Conservation (phyloP, 192 early-diverging fungal genomes). For the Podila verticillata region DNA sequence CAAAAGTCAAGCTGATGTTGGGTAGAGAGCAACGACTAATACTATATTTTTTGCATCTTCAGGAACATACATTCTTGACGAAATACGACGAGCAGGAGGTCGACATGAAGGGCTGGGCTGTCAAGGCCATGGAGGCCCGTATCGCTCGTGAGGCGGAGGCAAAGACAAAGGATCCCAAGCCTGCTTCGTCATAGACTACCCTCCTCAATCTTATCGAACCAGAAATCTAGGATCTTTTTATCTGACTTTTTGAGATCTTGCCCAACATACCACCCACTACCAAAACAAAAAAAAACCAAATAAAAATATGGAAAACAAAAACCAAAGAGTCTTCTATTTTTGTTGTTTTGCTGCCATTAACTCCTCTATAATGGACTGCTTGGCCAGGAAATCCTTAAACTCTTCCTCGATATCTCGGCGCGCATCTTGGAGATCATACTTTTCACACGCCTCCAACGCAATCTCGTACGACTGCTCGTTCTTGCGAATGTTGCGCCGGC, state of each 20-base stretch:
- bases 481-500: constrained; percentile 7
- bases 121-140: constrained; percentile 61
- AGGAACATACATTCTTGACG: constrained; percentile 79
- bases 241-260: background rate
- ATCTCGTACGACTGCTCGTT: constrained; percentile 37
- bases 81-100: constrained; percentile 71
- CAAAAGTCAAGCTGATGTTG: background rate
- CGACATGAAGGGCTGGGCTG: constrained; percentile 88
- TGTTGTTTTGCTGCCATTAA: background rate
- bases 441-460: constrained; percentile 33
- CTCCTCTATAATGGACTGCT: background rate
- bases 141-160: constrained; percentile 32
- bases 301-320: background rate
- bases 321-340: background rate
- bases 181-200: constrained; percentile 28
- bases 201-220: too few species aligned
- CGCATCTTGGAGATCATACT: constrained; percentile 16
- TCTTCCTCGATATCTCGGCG: constrained; percentile 17
- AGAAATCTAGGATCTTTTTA: background rate
- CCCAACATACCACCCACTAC: background rate
- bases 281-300: background rate
- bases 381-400: constrained; percentile 13
- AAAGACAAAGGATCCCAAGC: constrained; percentile 6
- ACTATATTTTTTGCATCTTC: background rate
- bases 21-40: background rate